A percentile compares a stretch with the other conserved stretches of the same genome.
phyloP scores from a whole-genome alignment of 176 grass and related monocot species.

The Avena sativa region DNA sequence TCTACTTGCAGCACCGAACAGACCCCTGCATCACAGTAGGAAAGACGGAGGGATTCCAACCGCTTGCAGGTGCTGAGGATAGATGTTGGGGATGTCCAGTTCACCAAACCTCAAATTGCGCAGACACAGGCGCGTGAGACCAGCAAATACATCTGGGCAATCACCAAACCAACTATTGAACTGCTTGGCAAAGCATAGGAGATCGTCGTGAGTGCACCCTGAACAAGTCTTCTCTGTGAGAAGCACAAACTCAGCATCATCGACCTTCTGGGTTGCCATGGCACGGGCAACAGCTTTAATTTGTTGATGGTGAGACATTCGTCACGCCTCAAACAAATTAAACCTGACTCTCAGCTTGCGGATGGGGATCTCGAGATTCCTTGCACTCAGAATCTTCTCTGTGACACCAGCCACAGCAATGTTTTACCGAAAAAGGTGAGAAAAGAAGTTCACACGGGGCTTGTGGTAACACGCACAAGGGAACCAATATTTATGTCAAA shows the following conservation, averaged over 20 bases:
- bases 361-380: neutral
- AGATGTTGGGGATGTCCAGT: constrained; percentile 5
- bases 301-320: neutral
- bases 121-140: neutral
- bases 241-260: neutral
- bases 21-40: neutral
- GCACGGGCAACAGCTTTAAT: neutral
- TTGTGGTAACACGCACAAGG: neutral
- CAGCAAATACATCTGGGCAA: neutral
- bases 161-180: constrained; percentile 7
- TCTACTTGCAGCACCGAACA: neutral
- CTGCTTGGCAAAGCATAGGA: neutral
- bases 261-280: constrained; percentile 9
- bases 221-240: neutral
- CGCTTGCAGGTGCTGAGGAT: neutral
- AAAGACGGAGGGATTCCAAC: neutral
- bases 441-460: neutral
- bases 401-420: neutral
- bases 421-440: neutral
- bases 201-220: neutral
- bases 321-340: neutral
- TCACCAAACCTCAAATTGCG: constrained; percentile 22
- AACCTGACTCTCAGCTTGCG: neutral
- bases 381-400: neutral
- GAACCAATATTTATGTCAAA: neutral